Base-by-base conservation (phyloP, 768 basidiomycete genomes). In the Gelatoporia subvermispora region DNA sequence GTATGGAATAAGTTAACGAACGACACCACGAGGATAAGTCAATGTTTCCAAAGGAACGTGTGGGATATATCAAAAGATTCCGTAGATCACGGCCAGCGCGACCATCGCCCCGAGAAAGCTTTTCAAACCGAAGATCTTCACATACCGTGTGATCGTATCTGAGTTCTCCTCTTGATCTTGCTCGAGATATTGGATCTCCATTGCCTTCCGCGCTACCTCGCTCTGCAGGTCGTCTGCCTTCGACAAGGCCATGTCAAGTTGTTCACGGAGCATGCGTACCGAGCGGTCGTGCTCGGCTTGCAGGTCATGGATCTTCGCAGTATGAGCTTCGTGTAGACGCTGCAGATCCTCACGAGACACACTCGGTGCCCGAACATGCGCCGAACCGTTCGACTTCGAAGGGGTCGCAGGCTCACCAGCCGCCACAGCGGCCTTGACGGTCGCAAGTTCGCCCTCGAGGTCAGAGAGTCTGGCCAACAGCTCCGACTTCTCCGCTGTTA, bases 111-210 rank as follows among this genome's bases (percentile, higher is more conserved):
- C 74, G 53, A 77, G 64, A 54, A 80, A 77, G 61, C 75, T 73
- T 65, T 81, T 79, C 57, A 79, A 67, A 58, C 75, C 72, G 67
- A 81, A 82, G 57, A 78, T 68, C 61, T 68, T 71, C 61, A 81
- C 85, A 70, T 85, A 91, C 88, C 84, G 79, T 60, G 82, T 82
- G 48, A 90, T 82, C 50, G 81, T 77, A 60, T 88, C 85, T 56
- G 82, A 75, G 52, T 60, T 79, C 56, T 92, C 90, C 36, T 90
- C 87, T 60, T 85, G 80, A 21, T 89, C 87, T 62, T 82, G 78
- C 60, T 88, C 88, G 48, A 88, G 73, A 65, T 83, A 87, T 55
- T 80, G 74, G 40, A 91, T 84, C 68, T 92, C 90, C 86, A 92
- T 84, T 49, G 75, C 74, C 65, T 88, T 89, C 52, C 84, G 75